Evolutionary conservation across 768 basidiomycete genomes (phyloP).

Genomic region (Brasilioporus rufonigricans): DNA sequence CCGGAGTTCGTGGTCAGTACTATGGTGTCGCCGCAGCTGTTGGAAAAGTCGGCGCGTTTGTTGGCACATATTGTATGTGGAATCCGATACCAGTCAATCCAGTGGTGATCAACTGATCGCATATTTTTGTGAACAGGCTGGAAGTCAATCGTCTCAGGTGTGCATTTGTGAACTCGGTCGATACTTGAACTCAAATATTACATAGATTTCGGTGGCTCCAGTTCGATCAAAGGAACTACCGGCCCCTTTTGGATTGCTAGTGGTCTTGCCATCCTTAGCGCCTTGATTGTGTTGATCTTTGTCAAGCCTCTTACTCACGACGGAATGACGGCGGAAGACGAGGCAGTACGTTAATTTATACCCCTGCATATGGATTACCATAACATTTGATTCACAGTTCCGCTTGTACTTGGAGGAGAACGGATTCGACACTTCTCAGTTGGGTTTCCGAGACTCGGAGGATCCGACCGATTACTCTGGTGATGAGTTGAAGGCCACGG

Average conservation of each 20-base stretch:
- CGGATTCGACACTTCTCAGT: conserved; percentile 74
- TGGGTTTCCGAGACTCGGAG: conserved; percentile 51
- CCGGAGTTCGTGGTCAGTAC: conserved; percentile 81
- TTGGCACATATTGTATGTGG: conserved; percentile 73
- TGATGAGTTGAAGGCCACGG: conserved; percentile 12
- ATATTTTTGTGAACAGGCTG: conserved; percentile 42
- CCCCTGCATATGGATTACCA: not conserved
- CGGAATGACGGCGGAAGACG: conserved; percentile 78
- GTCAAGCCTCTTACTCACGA: conserved; percentile 73
- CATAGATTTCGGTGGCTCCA: conserved; percentile 58
- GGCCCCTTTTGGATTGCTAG: conserved; percentile 90
- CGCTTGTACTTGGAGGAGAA: conserved; percentile 75
- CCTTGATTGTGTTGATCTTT: conserved; percentile 67
- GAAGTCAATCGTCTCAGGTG: conserved; percentile 63
- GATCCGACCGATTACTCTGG: conserved; percentile 16
- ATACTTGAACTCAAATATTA: not conserved
- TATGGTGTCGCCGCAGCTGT: conserved; percentile 85
- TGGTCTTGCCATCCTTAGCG: conserved; percentile 79
- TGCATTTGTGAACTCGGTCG: conserved; percentile 3
- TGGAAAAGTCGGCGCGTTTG: conserved; percentile 83
- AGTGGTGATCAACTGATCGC: conserved; percentile 5
- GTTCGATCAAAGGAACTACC: conserved; percentile 59
- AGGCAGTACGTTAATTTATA: conserved; percentile 38
- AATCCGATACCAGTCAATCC: not conserved
- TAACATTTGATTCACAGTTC: conserved; percentile 48